Percentiles rank a stretch among this genome's conserved stretches.
Conservation (phyloP, 176 grass and related monocot species). For the bread wheat (Triticum aestivum) region IWGSC_CS_RefSeq_v2.1 NC_057797.1:523684142-523684641, state of each 20-base stretch:
- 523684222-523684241: background rate
- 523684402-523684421: conserved; percentile 66
- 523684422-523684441: conserved; percentile 75
- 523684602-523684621: background rate
- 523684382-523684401: conserved; percentile 84
- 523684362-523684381: conserved; percentile 69
- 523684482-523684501: conserved; percentile 59
- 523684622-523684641: background rate
- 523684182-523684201: conserved; percentile 8
- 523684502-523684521: conserved; percentile 68
- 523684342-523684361: background rate
- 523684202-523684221: conserved; percentile 21
- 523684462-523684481: conserved; percentile 55
- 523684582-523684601: conserved; percentile 14
- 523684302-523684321: background rate
- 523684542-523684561: conserved; percentile 71
- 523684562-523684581: conserved; percentile 65
- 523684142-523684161: background rate
- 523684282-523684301: background rate
- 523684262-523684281: background rate
- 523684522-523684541: conserved; percentile 51
- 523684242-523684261: background rate
- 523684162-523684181: conserved; percentile 8
- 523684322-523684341: background rate
- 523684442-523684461: conserved; percentile 85